Base-by-base conservation (phyloP, 2,329 filamentous ascomycete genomes). In the Fusarium clavum region DNA sequence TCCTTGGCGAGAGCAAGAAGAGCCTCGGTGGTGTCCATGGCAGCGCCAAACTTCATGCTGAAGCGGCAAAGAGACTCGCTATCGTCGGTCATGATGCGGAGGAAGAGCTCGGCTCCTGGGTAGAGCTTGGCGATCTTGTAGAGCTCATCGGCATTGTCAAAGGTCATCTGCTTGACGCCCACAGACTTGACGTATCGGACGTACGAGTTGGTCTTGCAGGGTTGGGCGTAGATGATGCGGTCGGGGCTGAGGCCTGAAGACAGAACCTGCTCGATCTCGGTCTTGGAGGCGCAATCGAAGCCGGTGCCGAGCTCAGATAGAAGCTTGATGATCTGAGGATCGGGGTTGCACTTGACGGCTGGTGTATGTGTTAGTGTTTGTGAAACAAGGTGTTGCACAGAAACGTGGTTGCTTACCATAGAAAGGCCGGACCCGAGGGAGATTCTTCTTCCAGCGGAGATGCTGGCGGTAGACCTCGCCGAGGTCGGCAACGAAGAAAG, bases 321-420 rank as follows among this genome's bases (percentile, higher is more conserved):
- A 73, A 99, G 92, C 78, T 91, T 91, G 73, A 99, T 87, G 70
- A 99, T 91, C 82, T 93, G 91, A 51, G 91, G 89, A 82, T 99
- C 95, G 29, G 95, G 94, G 87, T 99, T 99, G 85, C 96, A 99
- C 85, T 99, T 99, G 86, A 99, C 95, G 74, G 95, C 95, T 95
- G 74, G 8, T 41, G 22, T 13, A 38, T 9, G 14, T 52, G 59
- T 73, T 61, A 73, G 55, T 41, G 11, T 10, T 18, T 47, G 14
- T 47, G 11, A 11, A 7, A 18, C 24, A 11, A 0, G 10, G 20
- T 6, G 25, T 8, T 25, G 10, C 22, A n/a, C 4, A 13, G 30
- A n/a, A 20, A 24, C 18, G n/a, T 11, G 16, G 20, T 32, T 40
- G 48, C 90, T 81, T 83, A 94, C 93, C 94, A 84, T 98, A 99